phyloP scores from a whole-genome alignment of 306 rosid species.

The Begonia loranthoides region DNA sequence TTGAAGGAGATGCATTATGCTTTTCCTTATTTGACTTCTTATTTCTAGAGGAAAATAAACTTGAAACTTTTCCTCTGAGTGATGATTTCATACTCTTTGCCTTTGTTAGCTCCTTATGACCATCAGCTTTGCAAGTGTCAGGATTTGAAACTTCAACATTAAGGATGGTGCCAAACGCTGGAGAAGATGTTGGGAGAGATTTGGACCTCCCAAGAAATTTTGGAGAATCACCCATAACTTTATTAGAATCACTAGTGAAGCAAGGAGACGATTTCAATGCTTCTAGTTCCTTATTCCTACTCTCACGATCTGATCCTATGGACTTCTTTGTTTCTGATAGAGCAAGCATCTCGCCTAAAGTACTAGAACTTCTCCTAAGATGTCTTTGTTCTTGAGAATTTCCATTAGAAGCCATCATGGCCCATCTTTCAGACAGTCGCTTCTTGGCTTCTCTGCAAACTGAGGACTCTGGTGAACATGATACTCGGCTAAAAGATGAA shows the following conservation, averaged over 20 bases:
- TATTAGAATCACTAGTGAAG: constrained; percentile 23
- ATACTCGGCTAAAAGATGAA: constrained; percentile 50
- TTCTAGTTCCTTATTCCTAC: constrained; percentile 30
- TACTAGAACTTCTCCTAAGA: constrained; percentile 47
- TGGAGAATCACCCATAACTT: constrained; percentile 29
- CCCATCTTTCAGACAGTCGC: constrained; percentile 93
- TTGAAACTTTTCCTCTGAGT: constrained; percentile 71
- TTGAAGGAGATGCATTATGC: constrained; percentile 23
- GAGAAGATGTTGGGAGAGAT: constrained; percentile 53
- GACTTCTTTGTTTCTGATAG: constrained; percentile 55
- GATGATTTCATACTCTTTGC: constrained; percentile 60
- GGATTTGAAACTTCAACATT: constrained; percentile 35
- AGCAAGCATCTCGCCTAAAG: constrained; percentile 94
- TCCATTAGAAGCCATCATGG: constrained; percentile 49
- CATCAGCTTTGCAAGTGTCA: constrained; percentile 20
- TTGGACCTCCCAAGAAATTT: constrained; percentile 67
- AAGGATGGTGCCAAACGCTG: constrained; percentile 22
- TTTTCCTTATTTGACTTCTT: constrained; percentile 62
- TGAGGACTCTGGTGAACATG: constrained; percentile 81
- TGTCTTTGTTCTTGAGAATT: constrained; percentile 43
- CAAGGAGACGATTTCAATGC: constrained; percentile 31
- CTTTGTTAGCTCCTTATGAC: constrained; percentile 31
- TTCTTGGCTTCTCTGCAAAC: constrained; percentile 93
- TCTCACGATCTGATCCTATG: constrained; percentile 22
- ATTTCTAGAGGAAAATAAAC: constrained; percentile 72